These are phyloP conservation scores for Cladosporium velox DNA, from an alignment of 2,329 filamentous ascomycete genomes.

Conservation along the genomic window DNA sequence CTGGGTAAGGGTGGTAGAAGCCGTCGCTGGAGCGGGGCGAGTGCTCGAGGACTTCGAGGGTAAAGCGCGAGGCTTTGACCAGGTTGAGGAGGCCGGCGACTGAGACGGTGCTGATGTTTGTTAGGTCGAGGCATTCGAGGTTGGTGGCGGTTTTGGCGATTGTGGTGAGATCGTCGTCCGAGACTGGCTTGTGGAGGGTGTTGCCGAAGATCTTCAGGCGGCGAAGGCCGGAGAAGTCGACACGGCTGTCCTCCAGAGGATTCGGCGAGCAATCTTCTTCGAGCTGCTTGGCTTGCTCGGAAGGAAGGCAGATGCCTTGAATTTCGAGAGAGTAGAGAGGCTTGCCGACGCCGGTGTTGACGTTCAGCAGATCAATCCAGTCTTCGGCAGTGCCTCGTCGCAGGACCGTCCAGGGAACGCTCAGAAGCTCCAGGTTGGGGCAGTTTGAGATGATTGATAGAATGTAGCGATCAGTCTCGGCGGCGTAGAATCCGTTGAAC, in stretches of 20 bases:
- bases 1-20: conserved; percentile 54
- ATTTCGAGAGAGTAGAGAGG: conserved; percentile 55
- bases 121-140: conserved; percentile 56
- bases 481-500: conserved; percentile 57
- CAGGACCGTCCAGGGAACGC: conserved; percentile 56
- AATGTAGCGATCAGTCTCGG: conserved; percentile 53
- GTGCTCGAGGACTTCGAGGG: conserved; percentile 55
- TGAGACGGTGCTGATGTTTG: conserved; percentile 55
- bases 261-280: conserved; percentile 41
- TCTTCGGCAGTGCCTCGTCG: conserved; percentile 51
- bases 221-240: conserved; percentile 53
- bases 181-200: conserved; percentile 55
- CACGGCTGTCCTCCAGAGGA: conserved; percentile 45
- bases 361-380: conserved; percentile 52
- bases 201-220: conserved; percentile 58
- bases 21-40: conserved; percentile 55
- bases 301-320: conserved; percentile 52
- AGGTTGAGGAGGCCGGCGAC: conserved; percentile 56
- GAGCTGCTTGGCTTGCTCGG: conserved; percentile 46
- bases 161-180: conserved; percentile 51
- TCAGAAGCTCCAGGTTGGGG: conserved; percentile 49
- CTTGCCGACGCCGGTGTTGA: conserved; percentile 40
- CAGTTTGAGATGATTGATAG: conserved; percentile 52
- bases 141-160: conserved; percentile 55
- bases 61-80: conserved; percentile 51